phyloP scores from a whole-genome alignment of 192 early-diverging fungal species.

The Paraglomus brasilianum region DNA sequence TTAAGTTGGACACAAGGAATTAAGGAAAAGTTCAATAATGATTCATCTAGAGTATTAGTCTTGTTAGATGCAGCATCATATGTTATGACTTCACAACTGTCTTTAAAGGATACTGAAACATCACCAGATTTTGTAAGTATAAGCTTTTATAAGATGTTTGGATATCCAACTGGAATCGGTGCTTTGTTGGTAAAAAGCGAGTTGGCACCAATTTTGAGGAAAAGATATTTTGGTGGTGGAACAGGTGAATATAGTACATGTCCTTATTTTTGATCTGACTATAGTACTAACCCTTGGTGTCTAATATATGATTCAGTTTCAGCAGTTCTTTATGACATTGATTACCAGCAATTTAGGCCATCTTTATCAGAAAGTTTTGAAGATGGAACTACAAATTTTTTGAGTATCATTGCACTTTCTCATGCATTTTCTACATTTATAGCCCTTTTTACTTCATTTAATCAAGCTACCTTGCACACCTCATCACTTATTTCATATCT shows the following conservation, averaged over 20 bases:
- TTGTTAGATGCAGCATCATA: conserved; percentile 78
- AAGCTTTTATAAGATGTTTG: conserved; percentile 90
- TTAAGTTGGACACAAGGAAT: conserved; percentile 55
- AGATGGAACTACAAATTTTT: conserved; percentile 77
- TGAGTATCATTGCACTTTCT: conserved; percentile 68
- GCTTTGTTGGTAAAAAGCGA: conserved; percentile 67
- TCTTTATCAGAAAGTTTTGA: conserved; percentile 59
- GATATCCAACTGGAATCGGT: conserved; percentile 81
- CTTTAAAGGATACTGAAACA: conserved; percentile 44
- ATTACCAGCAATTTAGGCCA: conserved; percentile 57
- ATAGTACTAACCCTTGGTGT: neutral
- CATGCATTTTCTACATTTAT: conserved; percentile 61
- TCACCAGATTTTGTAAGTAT: conserved; percentile 69
- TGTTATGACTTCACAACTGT: conserved; percentile 59
- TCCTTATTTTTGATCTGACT: neutral
- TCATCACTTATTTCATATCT: conserved; percentile 46
- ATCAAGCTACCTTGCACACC: conserved; percentile 48
- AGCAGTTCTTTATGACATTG: conserved; percentile 50
- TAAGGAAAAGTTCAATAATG: conserved; percentile 35
- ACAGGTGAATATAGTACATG: conserved; percentile 34
- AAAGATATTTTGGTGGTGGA: conserved; percentile 81
- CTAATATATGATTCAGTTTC: conserved; percentile 37
- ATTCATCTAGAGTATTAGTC: conserved; percentile 43
- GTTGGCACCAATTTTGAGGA: conserved; percentile 44
- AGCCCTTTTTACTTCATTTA: conserved; percentile 44